Percentiles rank a stretch among this genome's conserved stretches.
These are phyloP conservation scores for Ilex paraguariensis DNA, from an alignment of 305 asterid genomes.

Conservation along the genomic window DNA sequence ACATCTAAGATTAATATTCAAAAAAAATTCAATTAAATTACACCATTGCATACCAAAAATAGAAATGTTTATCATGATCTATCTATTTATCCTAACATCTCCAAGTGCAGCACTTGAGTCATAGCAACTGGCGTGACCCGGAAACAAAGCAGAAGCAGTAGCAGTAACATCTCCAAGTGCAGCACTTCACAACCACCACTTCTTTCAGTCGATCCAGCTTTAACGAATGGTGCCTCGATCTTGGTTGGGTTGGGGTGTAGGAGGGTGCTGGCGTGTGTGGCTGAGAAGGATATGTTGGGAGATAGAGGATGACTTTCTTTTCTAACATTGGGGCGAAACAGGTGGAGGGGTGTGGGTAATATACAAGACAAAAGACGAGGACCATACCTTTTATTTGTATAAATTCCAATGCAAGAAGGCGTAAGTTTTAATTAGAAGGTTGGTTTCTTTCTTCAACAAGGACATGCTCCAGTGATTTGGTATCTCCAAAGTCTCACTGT, in stretches of 20 bases:
- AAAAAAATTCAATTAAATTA: too few species aligned
- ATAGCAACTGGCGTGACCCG: too few species aligned
- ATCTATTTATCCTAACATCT: too few species aligned
- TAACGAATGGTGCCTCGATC: conserved; percentile 27
- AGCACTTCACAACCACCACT: too few species aligned
- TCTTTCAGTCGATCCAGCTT: conserved; percentile 3
- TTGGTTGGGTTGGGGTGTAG: conserved; percentile 22
- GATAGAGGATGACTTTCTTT: conserved; percentile 13
- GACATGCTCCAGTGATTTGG: conserved; percentile 2
- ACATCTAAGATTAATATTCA: too few species aligned
- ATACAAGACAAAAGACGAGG: conserved; percentile 30
- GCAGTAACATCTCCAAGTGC: too few species aligned
- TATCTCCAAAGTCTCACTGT: too few species aligned
- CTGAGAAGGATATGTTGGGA: conserved; percentile 29
- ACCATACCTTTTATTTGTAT: conserved; percentile 23
- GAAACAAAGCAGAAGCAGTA: too few species aligned
- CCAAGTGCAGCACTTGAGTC: too few species aligned
- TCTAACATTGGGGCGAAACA: conserved; percentile 15
- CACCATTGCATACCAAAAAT: too few species aligned
- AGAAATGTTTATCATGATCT: too few species aligned
- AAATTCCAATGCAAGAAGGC: conserved; percentile 20
- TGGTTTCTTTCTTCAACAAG: conserved; percentile 4
- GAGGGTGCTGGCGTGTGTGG: conserved; percentile 19
- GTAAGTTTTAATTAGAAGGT: conserved; percentile 9
- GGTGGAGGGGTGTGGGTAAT: conserved; percentile 36